These are phyloP conservation scores for Auricularia auricula-judae DNA, from an alignment of 768 basidiomycete species.

Conservation along the genomic window DNA sequence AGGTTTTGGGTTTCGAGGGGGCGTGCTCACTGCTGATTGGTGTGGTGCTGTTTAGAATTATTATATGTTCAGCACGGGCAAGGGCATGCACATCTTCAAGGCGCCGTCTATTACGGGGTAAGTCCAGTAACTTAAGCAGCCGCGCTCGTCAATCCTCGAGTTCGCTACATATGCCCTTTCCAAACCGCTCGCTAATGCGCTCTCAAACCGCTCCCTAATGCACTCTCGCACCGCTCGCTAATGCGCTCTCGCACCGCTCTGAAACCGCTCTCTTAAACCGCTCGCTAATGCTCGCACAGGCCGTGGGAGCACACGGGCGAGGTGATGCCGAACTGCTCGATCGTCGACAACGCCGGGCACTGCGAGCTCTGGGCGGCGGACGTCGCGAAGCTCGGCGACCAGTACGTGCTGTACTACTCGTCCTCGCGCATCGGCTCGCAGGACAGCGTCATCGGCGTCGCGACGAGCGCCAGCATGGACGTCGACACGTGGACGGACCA, in stretches of 20 bases:
- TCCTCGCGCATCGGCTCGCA: constrained; percentile 15
- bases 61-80: constrained; percentile 1
- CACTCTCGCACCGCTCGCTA: too few species aligned
- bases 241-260: too few species aligned
- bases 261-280: background rate
- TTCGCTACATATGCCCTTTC: too few species aligned
- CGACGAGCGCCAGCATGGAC: constrained; percentile 14
- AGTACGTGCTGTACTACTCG: constrained; percentile 14
- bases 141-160: too few species aligned
- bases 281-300: background rate
- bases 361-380: constrained; percentile 17
- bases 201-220: too few species aligned
- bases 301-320: constrained; percentile 13
- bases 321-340: constrained; percentile 9
- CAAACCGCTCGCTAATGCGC: too few species aligned
- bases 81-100: background rate
- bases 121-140: too few species aligned
- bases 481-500: constrained; percentile 15
- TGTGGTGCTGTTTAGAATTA: too few species aligned
- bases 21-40: too few species aligned
- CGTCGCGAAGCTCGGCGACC: constrained; percentile 12
- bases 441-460: constrained; percentile 15
- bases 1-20: too few species aligned
- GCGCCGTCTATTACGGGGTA: background rate
- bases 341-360: constrained; percentile 7